A percentile compares a stretch with the other conserved stretches of the same genome.
Conservation (phyloP, 805 yeast genomes). For the Tetrapisispora pingtungensis region DNA sequence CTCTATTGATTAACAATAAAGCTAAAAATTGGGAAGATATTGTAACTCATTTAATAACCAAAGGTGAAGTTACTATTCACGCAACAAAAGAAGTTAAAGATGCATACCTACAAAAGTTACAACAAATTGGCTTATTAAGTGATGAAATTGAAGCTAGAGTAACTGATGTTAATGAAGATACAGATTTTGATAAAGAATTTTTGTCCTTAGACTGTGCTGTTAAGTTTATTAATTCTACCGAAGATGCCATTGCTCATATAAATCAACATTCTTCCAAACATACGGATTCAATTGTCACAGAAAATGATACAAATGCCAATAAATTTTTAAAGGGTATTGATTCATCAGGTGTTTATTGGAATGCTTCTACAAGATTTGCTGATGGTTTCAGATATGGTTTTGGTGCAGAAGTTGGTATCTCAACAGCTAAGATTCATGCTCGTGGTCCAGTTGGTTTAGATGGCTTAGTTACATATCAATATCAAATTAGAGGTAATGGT, state of each 20-base stretch:
- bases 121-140: slow-evolving; percentile 7
- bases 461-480: slow-evolving; percentile 92
- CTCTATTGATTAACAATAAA: slow-evolving; percentile 47
- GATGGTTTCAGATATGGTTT: slow-evolving; percentile 98
- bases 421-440: slow-evolving; percentile 94
- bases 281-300: slow-evolving; percentile 87
- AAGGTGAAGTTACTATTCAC: slow-evolving; percentile 61
- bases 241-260: slow-evolving; percentile 76
- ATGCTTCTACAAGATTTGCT: slow-evolving; percentile 92
- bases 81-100: slow-evolving; percentile 42
- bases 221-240: slow-evolving; percentile 44
- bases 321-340: slow-evolving; percentile 76
- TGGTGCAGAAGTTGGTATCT: slow-evolving; percentile 97
- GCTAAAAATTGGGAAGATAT: slow-evolving; percentile 31
- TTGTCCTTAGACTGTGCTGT: slow-evolving; percentile 77
- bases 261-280: slow-evolving; percentile 91
- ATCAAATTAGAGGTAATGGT: slow-evolving; percentile 84
- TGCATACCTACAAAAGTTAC: slow-evolving; percentile 19
- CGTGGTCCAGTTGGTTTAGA: slow-evolving; percentile 98
- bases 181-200: slow-evolving; percentile 75
- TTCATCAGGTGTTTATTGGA: slow-evolving; percentile 96
- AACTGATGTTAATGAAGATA: slow-evolving; percentile 36
- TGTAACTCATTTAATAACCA: slow-evolving; percentile 40
- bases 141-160: slow-evolving; percentile 22
- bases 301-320: slow-evolving; percentile 59